phyloP scores from a whole-genome alignment of 305 asterid species.

The Fraxinus floribunda region DNA sequence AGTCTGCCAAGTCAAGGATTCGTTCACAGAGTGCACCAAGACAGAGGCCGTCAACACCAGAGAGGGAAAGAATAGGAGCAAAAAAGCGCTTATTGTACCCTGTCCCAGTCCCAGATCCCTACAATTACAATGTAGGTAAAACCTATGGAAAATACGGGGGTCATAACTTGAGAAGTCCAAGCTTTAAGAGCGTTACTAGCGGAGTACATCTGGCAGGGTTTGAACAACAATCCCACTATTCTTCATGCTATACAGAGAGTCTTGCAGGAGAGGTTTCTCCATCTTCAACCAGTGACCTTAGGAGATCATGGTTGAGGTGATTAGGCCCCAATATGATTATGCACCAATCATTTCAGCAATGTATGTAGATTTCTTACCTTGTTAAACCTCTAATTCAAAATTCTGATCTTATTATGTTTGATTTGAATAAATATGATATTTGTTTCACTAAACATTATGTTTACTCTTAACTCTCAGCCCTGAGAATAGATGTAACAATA shows the following conservation, averaged over 20 bases:
- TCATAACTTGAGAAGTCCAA: slow-evolving; percentile 31
- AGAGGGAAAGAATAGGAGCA: slow-evolving; percentile 38
- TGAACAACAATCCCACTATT: slow-evolving; percentile 43
- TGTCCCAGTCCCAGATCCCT: slow-evolving; percentile 30
- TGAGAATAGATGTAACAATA: not conserved
- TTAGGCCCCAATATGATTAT: not conserved
- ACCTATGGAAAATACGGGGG: not conserved
- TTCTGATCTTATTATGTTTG: not conserved
- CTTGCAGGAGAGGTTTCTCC: slow-evolving; percentile 39
- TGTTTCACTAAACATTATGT: not conserved
- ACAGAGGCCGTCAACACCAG: slow-evolving; percentile 39
- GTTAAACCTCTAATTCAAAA: not conserved
- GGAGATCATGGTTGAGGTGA: slow-evolving; percentile 36
- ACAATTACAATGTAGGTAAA: slow-evolving; percentile 8
- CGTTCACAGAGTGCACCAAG: slow-evolving; percentile 47
- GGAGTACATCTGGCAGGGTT: slow-evolving; percentile 22
- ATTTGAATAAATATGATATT: not conserved
- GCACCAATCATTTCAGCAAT: not conserved
- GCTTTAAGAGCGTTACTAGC: slow-evolving; percentile 31
- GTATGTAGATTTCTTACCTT: not conserved
- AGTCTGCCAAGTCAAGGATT: slow-evolving; percentile 41
- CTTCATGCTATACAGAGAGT: slow-evolving; percentile 34
- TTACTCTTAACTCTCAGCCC: not conserved
- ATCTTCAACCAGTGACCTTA: slow-evolving; percentile 33
- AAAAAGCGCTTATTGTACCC: slow-evolving; percentile 41